phyloP scores from a whole-genome alignment of 73 alveolate genomes.

The Tetrahymena borealis region DNA sequence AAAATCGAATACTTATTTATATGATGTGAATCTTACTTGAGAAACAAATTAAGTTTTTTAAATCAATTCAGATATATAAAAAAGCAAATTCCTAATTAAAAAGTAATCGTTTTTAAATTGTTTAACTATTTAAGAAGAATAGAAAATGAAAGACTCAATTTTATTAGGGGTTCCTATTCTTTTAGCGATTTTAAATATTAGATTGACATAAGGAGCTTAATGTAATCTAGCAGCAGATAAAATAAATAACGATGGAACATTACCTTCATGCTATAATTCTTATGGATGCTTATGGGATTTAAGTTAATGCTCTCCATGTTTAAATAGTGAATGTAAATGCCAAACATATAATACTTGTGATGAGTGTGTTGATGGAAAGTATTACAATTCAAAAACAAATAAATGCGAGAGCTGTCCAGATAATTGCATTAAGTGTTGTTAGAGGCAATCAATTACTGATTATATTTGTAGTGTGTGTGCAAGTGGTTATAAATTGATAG shows the following conservation, averaged over 20 bases:
- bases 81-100: no score
- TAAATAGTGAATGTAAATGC: neutral
- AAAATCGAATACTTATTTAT: no score
- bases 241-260: neutral
- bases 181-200: no score
- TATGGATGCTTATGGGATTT: neutral
- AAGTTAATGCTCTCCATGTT: neutral
- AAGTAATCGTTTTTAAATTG: no score
- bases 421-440: neutral
- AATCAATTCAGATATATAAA: no score
- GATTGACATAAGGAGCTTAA: no score
- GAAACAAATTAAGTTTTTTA: no score
- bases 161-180: no score
- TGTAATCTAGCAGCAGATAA: neutral
- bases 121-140: no score
- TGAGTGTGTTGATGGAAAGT: neutral
- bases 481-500: neutral
- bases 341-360: neutral
- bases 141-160: no score
- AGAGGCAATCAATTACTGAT: neutral
- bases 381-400: neutral
- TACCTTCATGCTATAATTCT: neutral
- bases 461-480: neutral
- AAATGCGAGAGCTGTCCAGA: neutral
- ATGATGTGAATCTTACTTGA: no score